Evolutionary conservation across 2,329 filamentous ascomycete species (phyloP), one percentile per base, ranked within the genome.

Genomic region (Colletotrichum tropicicola): DNA sequence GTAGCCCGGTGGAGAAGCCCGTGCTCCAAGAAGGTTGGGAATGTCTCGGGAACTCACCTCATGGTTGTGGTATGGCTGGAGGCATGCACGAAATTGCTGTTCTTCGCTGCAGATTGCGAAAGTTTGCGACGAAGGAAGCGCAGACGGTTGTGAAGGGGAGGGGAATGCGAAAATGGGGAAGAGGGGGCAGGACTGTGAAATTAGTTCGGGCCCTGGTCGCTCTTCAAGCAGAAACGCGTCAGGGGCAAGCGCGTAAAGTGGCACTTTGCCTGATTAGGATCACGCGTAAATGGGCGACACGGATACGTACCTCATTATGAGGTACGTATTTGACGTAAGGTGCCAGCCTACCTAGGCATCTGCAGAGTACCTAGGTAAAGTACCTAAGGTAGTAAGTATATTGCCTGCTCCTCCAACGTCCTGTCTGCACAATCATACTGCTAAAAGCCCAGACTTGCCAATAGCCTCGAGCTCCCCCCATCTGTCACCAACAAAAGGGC

Each of bases 241-340:
- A 59, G 61, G 57, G 51, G 58, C 23, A 7, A 59, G 64, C 82
- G 81, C 80, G 81, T 84, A 77, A 81, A 84, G 78, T 82, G 77
- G 70, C 70, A 68, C 77, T 78, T 77, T 63, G n/a, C 76, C 70
- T 8, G 0, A 64, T 73, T 65, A n/a, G 64, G 71, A 10, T 2
- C 5, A 56, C 74, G 71, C 69, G 72, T 74, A 62, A 66, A 69
- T 68, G 68, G 68, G 63, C 45, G 55, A n/a, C 17, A n/a, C n/a
- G n/a, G n/a, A n/a, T n/a, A n/a, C n/a, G n/a, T n/a, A n/a, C n/a
- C n/a, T n/a, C n/a, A n/a, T n/a, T n/a, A n/a, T n/a, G n/a, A n/a
- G n/a, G n/a, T n/a, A n/a, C n/a, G n/a, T n/a, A n/a, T n/a, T n/a
- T n/a, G n/a, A n/a, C n/a, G n/a, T n/a, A n/a, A n/a, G n/a, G n/a